phyloP scores from a whole-genome alignment of 306 rosid species.

The Luffa aegyptiaca region DNA sequence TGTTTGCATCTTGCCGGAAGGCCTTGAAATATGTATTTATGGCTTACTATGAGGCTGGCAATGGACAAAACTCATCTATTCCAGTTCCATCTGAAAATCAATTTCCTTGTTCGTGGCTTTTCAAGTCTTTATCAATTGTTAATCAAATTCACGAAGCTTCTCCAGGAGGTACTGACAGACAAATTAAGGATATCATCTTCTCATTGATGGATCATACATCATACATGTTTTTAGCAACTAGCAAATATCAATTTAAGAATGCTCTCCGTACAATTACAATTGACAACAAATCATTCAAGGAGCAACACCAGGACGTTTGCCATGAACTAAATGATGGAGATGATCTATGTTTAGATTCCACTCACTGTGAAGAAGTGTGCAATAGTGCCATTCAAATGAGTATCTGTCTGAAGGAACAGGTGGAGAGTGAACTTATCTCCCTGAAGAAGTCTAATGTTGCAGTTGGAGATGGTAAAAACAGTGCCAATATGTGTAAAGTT shows the following conservation, averaged over 20 bases:
- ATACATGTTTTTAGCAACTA: slow-evolving; percentile 41
- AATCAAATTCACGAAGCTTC: slow-evolving; percentile 39
- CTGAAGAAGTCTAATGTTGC: slow-evolving; percentile 28
- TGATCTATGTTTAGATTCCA: slow-evolving; percentile 26
- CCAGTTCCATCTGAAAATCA: slow-evolving; percentile 33
- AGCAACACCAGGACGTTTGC: slow-evolving; percentile 22
- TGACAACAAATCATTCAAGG: slow-evolving; percentile 30
- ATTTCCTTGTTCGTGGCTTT: slow-evolving; percentile 56
- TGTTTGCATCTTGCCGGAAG: slow-evolving; percentile 76
- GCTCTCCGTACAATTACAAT: slow-evolving; percentile 23
- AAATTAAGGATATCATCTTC: slow-evolving; percentile 37
- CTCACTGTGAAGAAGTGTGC: slow-evolving; percentile 30
- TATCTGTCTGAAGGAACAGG: slow-evolving; percentile 47
- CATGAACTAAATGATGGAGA: slow-evolving; percentile 28
- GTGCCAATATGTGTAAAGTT: slow-evolving; percentile 34
- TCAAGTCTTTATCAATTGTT: slow-evolving; percentile 50
- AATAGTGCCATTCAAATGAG: slow-evolving; percentile 34
- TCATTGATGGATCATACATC: slow-evolving; percentile 76
- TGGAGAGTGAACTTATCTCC: slow-evolving; percentile 29
- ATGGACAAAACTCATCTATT: slow-evolving; percentile 19
- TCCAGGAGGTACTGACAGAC: slow-evolving; percentile 22
- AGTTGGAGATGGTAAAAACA: slow-evolving; percentile 21
- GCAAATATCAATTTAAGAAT: slow-evolving; percentile 38
- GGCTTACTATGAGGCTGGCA: slow-evolving; percentile 35
- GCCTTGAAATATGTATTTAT: slow-evolving; percentile 42